A percentile compares a stretch with the other conserved stretches of the same genome.
Evolutionary conservation across 1,139 yeast genomes (phyloP).

Genomic region (Meyerozyma athensensis): DNA sequence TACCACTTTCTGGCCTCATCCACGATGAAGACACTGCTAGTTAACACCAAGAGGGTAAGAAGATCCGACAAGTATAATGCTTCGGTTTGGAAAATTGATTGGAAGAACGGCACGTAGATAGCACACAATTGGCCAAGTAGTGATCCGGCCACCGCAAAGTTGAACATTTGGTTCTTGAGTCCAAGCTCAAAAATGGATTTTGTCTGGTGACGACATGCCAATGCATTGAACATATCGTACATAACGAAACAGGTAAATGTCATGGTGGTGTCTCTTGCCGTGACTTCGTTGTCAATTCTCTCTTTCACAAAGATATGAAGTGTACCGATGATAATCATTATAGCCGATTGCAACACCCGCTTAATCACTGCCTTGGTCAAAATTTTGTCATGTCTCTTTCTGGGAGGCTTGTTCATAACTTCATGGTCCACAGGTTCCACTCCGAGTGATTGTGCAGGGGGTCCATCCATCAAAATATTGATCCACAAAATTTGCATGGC

Average conservation of each 20-base stretch:
- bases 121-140: conserved; percentile 91
- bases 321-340: conserved; percentile 71
- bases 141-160: conserved; percentile 87
- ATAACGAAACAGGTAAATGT: conserved; percentile 94
- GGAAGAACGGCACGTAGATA: conserved; percentile 88
- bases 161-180: conserved; percentile 77
- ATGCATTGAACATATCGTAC: conserved; percentile 93
- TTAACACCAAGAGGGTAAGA: conserved; percentile 51
- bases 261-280: conserved; percentile 97
- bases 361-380: conserved; percentile 63
- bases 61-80: conserved; percentile 70
- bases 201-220: conserved; percentile 82
- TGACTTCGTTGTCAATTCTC: conserved; percentile 75
- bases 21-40: conserved; percentile 78
- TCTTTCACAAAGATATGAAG: conserved; percentile 78
- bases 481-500: conserved; percentile 99
- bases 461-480: conserved; percentile 97
- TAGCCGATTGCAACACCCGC: conserved; percentile 72
- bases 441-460: conserved; percentile 96
- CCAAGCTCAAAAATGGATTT: conserved; percentile 82
- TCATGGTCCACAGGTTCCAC: conserved; percentile 96
- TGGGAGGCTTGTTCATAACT: conserved; percentile 92
- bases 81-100: conserved; percentile 88
- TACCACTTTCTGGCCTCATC: conserved; percentile 73
- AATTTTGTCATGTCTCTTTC: conserved; percentile 78